Conservation (phyloP, 164 flowering plant species). For the Macadamia integrifolia region DNA sequence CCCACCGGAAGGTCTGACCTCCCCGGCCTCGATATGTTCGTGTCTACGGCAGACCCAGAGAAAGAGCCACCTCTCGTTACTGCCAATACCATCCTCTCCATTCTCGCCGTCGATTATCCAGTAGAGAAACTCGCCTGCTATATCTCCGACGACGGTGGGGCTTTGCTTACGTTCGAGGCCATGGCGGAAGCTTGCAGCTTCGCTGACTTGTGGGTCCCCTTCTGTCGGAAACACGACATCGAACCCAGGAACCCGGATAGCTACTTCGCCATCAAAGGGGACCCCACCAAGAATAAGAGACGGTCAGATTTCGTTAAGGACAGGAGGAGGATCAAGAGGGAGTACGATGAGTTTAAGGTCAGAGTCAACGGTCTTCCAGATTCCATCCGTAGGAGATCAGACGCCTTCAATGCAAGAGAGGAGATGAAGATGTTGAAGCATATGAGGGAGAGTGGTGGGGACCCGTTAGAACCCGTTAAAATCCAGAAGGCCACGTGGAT, state of each 20-base stretch:
- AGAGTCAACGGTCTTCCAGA: conserved; percentile 79
- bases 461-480: conserved; percentile 45
- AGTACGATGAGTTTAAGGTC: conserved; percentile 87
- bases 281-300: conserved; percentile 73
- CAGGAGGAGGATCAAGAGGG: conserved; percentile 62
- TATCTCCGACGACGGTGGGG: conserved; percentile 81
- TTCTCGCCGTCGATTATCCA: conserved; percentile 69
- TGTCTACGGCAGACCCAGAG: conserved; percentile 85
- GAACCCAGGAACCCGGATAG: conserved; percentile 80
- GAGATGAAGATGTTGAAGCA: conserved; percentile 73
- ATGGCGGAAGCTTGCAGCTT: conserved; percentile 91
- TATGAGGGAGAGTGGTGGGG: conserved; percentile 51
- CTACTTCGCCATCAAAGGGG: conserved; percentile 56
- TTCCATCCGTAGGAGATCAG: conserved; percentile 80
- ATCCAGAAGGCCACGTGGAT: conserved; percentile 81
- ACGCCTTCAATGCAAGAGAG: conserved; percentile 83
- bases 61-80: conserved; percentile 83
- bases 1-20: conserved; percentile 77
- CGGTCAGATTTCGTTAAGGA: conserved; percentile 74
- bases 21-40: conserved; percentile 69
- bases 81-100: conserved; percentile 76
- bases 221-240: conserved; percentile 67
- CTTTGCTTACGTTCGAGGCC: conserved; percentile 75
- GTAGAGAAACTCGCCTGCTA: conserved; percentile 76
- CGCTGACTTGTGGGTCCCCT: conserved; percentile 79